Conservation (phyloP, 768 basidiomycete species). For the Tricholoma bakamatsutake region DNA sequence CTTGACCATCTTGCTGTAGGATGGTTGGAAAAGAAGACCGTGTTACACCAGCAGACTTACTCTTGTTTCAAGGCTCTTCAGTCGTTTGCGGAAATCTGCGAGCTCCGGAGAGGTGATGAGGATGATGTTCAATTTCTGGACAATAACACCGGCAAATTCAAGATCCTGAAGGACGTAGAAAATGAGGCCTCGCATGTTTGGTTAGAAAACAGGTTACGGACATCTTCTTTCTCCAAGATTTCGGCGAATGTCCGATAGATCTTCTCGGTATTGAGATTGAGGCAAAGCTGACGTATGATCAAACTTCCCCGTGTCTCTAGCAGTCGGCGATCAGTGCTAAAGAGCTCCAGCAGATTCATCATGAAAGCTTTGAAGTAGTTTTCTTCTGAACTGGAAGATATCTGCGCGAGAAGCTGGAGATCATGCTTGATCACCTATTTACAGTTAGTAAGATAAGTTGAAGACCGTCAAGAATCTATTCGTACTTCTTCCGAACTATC, state of each 20-base stretch:
- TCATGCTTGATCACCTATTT: constrained; percentile 91
- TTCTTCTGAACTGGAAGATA: constrained; percentile 93
- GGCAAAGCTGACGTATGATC: constrained; percentile 91
- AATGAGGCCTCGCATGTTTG: neutral
- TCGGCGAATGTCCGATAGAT: constrained; percentile 97
- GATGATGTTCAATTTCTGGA: constrained; percentile 95
- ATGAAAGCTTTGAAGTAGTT: constrained; percentile 94
- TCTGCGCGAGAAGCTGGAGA: constrained; percentile 91
- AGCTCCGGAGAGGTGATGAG: constrained; percentile 94
- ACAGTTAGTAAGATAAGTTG: neutral
- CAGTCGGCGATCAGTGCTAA: constrained; percentile 88
- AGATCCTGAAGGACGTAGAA: constrained; percentile 57
- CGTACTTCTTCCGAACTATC: constrained; percentile 92
- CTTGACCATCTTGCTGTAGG: constrained; percentile 89
- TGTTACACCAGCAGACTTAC: constrained; percentile 37
- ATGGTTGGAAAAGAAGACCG: neutral
- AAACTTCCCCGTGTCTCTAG: constrained; percentile 90
- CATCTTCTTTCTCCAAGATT: constrained; percentile 97
- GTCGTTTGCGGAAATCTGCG: constrained; percentile 86
- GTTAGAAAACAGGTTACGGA: constrained; percentile 24
- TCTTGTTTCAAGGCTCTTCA: constrained; percentile 91
- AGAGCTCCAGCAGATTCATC: constrained; percentile 89
- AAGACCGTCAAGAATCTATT: neutral
- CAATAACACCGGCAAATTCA: constrained; percentile 96
- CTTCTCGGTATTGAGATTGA: constrained; percentile 90